Percentiles rank a stretch among this genome's conserved stretches.
These are phyloP conservation scores for Colletotrichum tamarilloi DNA, from an alignment of 2,329 filamentous ascomycete genomes.

Conservation along the genomic window DNA sequence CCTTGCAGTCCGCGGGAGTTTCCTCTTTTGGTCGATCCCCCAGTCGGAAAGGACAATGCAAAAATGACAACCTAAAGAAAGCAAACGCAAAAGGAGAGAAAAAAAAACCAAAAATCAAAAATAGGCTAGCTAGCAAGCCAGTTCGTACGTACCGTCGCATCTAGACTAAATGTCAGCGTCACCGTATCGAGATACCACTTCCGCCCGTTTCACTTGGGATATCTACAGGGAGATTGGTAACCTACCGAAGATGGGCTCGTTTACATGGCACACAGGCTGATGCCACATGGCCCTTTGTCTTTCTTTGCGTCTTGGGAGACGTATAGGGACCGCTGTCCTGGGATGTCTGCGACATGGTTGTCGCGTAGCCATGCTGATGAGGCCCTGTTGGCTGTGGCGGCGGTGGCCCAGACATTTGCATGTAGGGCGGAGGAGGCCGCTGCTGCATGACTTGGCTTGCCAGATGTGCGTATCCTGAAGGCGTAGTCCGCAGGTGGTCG, in stretches of 20 bases:
- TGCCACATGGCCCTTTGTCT: constrained; percentile 84
- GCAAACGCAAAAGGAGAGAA: constrained; percentile 23
- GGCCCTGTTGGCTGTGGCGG: constrained; percentile 39
- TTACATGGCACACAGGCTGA: constrained; percentile 90
- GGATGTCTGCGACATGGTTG: constrained; percentile 41
- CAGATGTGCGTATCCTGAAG: constrained; percentile 30
- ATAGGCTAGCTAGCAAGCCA: background rate
- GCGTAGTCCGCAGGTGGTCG: constrained; percentile 47
- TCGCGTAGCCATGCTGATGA: constrained; percentile 44
- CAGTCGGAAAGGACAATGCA: background rate
- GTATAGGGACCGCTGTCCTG: constrained; percentile 60
- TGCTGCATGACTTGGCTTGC: constrained; percentile 35
- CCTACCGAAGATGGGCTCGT: constrained; percentile 79
- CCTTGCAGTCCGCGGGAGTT: constrained; percentile 29
- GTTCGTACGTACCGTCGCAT: constrained; percentile 70
- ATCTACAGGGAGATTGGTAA: constrained; percentile 5
- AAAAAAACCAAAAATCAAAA: constrained; percentile 19
- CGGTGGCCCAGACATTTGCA: constrained; percentile 44
- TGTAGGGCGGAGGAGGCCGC: constrained; percentile 34
- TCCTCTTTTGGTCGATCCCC: background rate
- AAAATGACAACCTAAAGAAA: constrained; percentile 16
- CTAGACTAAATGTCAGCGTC: constrained; percentile 47
- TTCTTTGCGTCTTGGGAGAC: constrained; percentile 72
- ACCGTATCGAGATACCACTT: constrained; percentile 7
- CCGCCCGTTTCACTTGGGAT: background rate